phyloP scores from a whole-genome alignment of 2,329 filamentous ascomycete genomes.

The Neopestalotiopsis rosae region DNA sequence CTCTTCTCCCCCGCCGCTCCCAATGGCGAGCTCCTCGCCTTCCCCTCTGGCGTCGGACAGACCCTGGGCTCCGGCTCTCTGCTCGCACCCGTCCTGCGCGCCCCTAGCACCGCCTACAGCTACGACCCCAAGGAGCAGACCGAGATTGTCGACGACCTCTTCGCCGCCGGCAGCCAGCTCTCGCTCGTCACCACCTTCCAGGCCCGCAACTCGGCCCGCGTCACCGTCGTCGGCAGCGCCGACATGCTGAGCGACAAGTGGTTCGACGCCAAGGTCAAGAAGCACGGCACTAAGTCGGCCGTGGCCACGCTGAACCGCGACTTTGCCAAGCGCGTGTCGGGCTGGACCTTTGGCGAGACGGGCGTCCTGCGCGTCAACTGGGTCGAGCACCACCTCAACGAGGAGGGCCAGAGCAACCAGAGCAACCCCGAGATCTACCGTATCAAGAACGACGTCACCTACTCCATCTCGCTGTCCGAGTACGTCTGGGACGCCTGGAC shows the following conservation, averaged over 20 bases:
- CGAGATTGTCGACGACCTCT: constrained; percentile 77
- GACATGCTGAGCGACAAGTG: constrained; percentile 89
- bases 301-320: constrained; percentile 78
- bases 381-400: constrained; percentile 77
- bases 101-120: constrained; percentile 84
- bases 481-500: constrained; percentile 76
- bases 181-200: constrained; percentile 86
- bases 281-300: constrained; percentile 53
- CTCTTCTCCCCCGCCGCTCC: constrained; percentile 73
- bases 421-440: constrained; percentile 90
- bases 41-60: constrained; percentile 83
- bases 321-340: constrained; percentile 84
- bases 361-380: constrained; percentile 86
- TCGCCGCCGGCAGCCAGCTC: constrained; percentile 84
- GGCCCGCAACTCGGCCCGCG: constrained; percentile 89
- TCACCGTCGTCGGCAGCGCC: constrained; percentile 83
- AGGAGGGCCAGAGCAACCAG: constrained; percentile 57
- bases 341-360: constrained; percentile 95
- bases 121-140: constrained; percentile 91
- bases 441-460: constrained; percentile 93
- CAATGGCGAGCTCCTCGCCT: constrained; percentile 68
- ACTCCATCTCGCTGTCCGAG: constrained; percentile 88
- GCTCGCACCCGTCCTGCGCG: constrained; percentile 81
- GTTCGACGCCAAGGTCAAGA: constrained; percentile 82
- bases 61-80: constrained; percentile 79